A percentile compares a stretch with the other conserved stretches of the same genome.
Conservation (phyloP, 805 yeast genomes). For the Grigorovia transvaalensis region DNA sequence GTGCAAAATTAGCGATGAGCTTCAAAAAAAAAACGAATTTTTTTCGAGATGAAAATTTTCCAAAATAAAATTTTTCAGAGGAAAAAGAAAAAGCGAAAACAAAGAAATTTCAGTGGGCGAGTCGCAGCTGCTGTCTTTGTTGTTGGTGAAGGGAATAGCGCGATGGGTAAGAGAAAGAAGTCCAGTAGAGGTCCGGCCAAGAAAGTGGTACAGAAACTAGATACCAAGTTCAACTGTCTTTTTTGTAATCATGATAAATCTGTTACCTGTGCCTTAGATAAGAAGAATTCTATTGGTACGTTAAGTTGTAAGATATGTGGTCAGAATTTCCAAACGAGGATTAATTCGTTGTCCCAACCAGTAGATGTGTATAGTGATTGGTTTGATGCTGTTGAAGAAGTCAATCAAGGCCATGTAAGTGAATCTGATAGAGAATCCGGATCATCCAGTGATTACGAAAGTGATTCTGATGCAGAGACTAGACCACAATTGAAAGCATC, state of each 20-base stretch:
- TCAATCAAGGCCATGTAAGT: slow-evolving; percentile 31
- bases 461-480: slow-evolving; percentile 28
- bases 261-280: slow-evolving; percentile 79
- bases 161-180: slow-evolving; percentile 72
- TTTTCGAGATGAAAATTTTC: background rate
- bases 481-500: background rate
- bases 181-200: slow-evolving; percentile 74
- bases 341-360: slow-evolving; percentile 70
- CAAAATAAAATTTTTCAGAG: background rate
- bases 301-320: slow-evolving; percentile 90
- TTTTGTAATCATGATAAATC: slow-evolving; percentile 95
- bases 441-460: slow-evolving; percentile 28
- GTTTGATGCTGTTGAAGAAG: slow-evolving; percentile 90
- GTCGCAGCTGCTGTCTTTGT: background rate
- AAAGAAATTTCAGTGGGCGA: background rate
- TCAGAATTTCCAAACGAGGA: slow-evolving; percentile 80
- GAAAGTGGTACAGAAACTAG: slow-evolving; percentile 67
- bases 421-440: slow-evolving; percentile 25
- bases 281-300: slow-evolving; percentile 73
- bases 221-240: slow-evolving; percentile 77
- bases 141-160: slow-evolving; percentile 11
- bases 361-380: slow-evolving; percentile 94
- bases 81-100: background rate
- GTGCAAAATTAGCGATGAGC: background rate
- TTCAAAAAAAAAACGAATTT: background rate